Evolutionary conservation across 805 yeast species (phyloP).

Genomic region (Huiozyma sinensis): DNA sequence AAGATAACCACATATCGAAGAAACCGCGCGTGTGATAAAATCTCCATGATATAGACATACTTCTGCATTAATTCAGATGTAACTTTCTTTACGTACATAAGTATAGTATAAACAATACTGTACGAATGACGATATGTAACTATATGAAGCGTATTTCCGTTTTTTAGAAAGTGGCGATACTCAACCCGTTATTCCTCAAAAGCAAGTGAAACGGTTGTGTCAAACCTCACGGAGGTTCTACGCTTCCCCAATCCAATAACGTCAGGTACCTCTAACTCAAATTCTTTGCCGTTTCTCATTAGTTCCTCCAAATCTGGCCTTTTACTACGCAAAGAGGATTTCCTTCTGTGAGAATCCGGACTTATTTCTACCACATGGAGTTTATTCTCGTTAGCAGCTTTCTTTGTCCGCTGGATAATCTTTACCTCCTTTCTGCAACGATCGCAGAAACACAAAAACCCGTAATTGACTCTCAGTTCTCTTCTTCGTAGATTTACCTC

Average conservation of each 20-base stretch:
- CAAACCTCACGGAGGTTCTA: constrained; percentile 57
- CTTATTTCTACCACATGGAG: background rate
- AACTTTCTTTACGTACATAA: background rate
- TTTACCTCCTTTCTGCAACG: constrained; percentile 50
- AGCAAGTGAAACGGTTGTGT: constrained; percentile 48
- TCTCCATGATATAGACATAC: background rate
- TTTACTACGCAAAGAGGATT: constrained; percentile 24
- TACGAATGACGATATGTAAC: background rate
- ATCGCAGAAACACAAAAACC: constrained; percentile 58
- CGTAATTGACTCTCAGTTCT: constrained; percentile 65
- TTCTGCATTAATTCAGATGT: background rate
- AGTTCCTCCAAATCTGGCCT: constrained; percentile 38
- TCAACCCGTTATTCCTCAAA: constrained; percentile 20
- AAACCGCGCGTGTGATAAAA: background rate
- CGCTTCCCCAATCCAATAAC: constrained; percentile 18
- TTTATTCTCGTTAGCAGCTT: background rate
- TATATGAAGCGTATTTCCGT: too few relatives aligned
- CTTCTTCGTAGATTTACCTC: constrained; percentile 53
- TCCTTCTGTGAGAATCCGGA: constrained; percentile 11
- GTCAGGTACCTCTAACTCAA: constrained; percentile 40
- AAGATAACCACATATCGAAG: background rate
- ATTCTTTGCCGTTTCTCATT: constrained; percentile 34
- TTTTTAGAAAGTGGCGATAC: too few relatives aligned
- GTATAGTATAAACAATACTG: too few relatives aligned
- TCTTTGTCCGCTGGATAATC: background rate